A percentile compares a stretch with the other conserved stretches of the same genome.
phyloP scores from a whole-genome alignment of 768 basidiomycete genomes.

The Tulasnella sp. region DNA sequence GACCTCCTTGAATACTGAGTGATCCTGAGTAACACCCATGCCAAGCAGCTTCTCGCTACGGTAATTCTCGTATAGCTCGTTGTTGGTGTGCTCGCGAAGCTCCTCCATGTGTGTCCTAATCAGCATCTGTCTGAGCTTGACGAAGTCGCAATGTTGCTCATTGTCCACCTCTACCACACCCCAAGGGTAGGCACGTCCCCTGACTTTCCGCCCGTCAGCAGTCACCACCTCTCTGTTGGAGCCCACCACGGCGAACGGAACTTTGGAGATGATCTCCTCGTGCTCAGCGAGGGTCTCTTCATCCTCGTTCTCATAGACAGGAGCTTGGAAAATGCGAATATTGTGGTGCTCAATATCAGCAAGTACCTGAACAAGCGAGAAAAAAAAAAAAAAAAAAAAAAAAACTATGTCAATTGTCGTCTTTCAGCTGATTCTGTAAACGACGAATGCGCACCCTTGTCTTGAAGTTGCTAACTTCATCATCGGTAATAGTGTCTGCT shows the following conservation, averaged over 20 bases:
- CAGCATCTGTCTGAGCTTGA: constrained; percentile 98
- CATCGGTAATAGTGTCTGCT: constrained; percentile 94
- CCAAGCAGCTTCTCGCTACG: constrained; percentile 88
- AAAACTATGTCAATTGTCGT: too few species aligned
- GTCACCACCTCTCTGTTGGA: constrained; percentile 75
- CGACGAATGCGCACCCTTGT: constrained; percentile 49
- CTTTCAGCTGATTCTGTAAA: too few species aligned
- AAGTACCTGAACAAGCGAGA: constrained; percentile 49
- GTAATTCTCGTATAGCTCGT: constrained; percentile 96
- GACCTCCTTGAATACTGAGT: constrained; percentile 97
- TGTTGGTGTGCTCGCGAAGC: constrained; percentile 91
- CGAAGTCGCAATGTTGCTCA: constrained; percentile 98
- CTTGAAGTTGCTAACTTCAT: constrained; percentile 90
- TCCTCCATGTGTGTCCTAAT: constrained; percentile 99
- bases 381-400: background rate
- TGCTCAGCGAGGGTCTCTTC: constrained; percentile 96
- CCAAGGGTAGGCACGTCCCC: constrained; percentile 96
- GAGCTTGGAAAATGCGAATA: constrained; percentile 97
- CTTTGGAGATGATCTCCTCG: constrained; percentile 96
- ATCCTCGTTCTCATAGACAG: constrained; percentile 95
- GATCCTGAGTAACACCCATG: constrained; percentile 98
- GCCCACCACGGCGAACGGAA: constrained; percentile 97
- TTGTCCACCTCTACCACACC: constrained; percentile 99
- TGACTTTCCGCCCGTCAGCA: constrained; percentile 82
- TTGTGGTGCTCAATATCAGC: constrained; percentile 90